These are phyloP conservation scores for Daldinia childiae DNA, from an alignment of 495 filamentous ascomycete species.

Conservation along the genomic window DNA sequence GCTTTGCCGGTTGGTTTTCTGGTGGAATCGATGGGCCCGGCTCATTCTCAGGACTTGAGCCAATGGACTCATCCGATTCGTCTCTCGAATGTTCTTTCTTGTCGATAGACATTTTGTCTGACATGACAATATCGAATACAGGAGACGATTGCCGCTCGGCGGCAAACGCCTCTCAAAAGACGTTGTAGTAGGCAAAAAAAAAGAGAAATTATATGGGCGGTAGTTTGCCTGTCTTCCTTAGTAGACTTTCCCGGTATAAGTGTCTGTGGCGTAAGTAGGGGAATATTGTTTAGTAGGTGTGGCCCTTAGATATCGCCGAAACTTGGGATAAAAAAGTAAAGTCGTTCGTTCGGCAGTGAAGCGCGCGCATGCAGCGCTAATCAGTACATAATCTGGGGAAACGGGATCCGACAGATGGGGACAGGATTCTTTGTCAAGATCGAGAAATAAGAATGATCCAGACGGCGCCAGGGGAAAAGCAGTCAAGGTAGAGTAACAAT, in stretches of 20 bases:
- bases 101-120: conserved; percentile 69
- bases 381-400: conserved; percentile 62
- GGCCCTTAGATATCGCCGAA: conserved; percentile 29
- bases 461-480: conserved; percentile 31
- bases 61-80: conserved; percentile 64
- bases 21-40: conserved; percentile 49
- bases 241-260: conserved; percentile 31
- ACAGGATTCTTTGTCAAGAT: conserved; percentile 49
- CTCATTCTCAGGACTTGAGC: conserved; percentile 63
- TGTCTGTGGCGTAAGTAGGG: conserved; percentile 23
- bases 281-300: conserved; percentile 26
- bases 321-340: conserved; percentile 7
- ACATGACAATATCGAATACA: conserved; percentile 54
- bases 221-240: conserved; percentile 24
- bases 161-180: conserved; percentile 47
- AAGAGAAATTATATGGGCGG: conserved; percentile 7
- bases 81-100: conserved; percentile 62
- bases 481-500: conserved; percentile 41
- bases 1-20: conserved; percentile 70
- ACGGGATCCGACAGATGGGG: conserved; percentile 59
- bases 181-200: conserved; percentile 13
- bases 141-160: conserved; percentile 46
- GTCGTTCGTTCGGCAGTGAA: conserved; percentile 31
- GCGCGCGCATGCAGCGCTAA: conserved; percentile 54
- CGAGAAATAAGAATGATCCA: conserved; percentile 44